phyloP scores from a whole-genome alignment of 208 protist species.

The Hexamita inflata region DNA sequence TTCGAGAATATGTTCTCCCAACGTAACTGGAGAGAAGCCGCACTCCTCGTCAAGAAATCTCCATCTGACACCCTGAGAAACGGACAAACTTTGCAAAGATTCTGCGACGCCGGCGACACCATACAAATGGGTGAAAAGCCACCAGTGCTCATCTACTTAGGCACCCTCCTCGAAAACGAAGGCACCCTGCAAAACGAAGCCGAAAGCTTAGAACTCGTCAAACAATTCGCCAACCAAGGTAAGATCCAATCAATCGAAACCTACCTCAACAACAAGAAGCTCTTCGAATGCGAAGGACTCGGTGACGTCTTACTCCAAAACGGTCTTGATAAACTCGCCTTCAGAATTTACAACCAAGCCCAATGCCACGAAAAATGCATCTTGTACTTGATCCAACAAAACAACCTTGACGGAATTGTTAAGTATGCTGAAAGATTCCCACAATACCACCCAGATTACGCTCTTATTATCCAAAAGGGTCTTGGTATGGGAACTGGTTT shows the following conservation, averaged over 20 bases:
- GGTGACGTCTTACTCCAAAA: conserved; percentile 77
- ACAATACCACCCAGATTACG: conserved; percentile 15
- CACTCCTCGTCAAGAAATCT: conserved; percentile 73
- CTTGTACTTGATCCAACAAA: conserved; percentile 69
- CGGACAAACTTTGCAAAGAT: conserved; percentile 75
- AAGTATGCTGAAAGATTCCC: conserved; percentile 61
- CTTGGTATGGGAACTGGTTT: not conserved
- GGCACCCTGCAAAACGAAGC: conserved; percentile 75
- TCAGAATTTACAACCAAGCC: conserved; percentile 85
- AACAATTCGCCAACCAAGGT: conserved; percentile 70
- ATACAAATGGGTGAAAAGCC: conserved; percentile 64
- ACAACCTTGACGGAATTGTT: conserved; percentile 84
- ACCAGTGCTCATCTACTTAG: conserved; percentile 90
- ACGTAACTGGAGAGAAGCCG: conserved; percentile 66
- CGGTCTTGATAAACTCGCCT: conserved; percentile 68
- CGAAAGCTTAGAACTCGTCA: conserved; percentile 90
- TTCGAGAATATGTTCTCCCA: conserved; percentile 75
- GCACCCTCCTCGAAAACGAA: conserved; percentile 70
- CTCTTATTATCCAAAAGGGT: not conserved
- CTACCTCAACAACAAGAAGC: conserved; percentile 91
- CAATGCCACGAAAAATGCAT: conserved; percentile 68
- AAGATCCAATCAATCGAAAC: conserved; percentile 69
- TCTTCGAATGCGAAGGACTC: conserved; percentile 87
- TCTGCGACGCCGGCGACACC: conserved; percentile 58
- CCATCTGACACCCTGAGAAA: conserved; percentile 75